Evolutionary conservation across 2,329 filamentous ascomycete genomes (phyloP).

Genomic region (Tolypocladium sp.): DNA sequence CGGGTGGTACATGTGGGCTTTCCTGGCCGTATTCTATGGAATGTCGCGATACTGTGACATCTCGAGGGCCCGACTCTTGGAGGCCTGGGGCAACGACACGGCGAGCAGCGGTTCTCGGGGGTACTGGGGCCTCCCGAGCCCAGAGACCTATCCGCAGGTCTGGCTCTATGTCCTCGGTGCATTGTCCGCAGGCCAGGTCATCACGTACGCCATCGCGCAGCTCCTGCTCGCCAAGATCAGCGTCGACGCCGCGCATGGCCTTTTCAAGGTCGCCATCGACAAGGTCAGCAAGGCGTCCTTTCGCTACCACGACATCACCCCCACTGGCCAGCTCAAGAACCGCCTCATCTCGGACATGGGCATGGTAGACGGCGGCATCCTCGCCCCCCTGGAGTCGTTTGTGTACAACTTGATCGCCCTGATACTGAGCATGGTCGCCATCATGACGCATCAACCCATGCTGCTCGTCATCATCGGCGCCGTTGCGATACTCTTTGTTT

Average conservation of each 20-base stretch:
- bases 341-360: constrained; percentile 84
- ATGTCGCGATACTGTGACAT: constrained; percentile 57
- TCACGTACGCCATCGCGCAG: constrained; percentile 53
- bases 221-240: constrained; percentile 66
- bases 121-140: constrained; percentile 43
- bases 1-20: constrained; percentile 61
- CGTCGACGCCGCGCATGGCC: constrained; percentile 64
- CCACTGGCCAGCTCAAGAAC: constrained; percentile 85
- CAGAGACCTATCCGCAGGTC: constrained; percentile 55
- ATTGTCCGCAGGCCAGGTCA: constrained; percentile 52
- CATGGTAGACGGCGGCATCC: constrained; percentile 81
- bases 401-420: constrained; percentile 64
- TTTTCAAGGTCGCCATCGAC: constrained; percentile 66
- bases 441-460: constrained; percentile 66
- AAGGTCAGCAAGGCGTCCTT: constrained; percentile 74
- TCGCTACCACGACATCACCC: constrained; percentile 84
- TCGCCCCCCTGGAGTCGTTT: constrained; percentile 61
- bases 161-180: constrained; percentile 67
- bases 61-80: constrained; percentile 69
- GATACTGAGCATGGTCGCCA: constrained; percentile 64
- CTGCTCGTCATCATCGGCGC: constrained; percentile 65
- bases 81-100: constrained; percentile 68
- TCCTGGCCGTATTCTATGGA: constrained; percentile 53
- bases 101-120: constrained; percentile 1
- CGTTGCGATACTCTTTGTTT: constrained; percentile 60